Evolutionary conservation across 2,329 filamentous ascomycete genomes (phyloP), one percentile per base, ranked within the genome.

Genomic region (Talaromyces sp.): DNA sequence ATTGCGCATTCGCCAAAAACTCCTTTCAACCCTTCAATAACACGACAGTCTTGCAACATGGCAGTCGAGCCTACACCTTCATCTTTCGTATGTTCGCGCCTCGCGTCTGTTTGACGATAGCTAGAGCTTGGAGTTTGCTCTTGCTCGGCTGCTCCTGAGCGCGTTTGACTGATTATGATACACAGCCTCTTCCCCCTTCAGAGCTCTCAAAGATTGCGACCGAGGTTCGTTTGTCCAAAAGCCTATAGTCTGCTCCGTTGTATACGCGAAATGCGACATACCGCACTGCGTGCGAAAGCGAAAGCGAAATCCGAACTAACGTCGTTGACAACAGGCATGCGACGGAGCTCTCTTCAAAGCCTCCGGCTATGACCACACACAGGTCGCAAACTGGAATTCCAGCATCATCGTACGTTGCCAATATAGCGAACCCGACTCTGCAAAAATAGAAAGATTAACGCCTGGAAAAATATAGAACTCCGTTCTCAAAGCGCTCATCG

Each of bases 311-410:
- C 27, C 31, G 22, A 19, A 41, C 64, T 62, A 61, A 66, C 15
- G 19, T 49, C 27, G 11, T 7, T 25, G 2, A 31, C 15, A 19
- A 56, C 68, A 97, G 93, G 93, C 92, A 71, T 97, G 93, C 84
- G 88, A 91, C 74, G 85, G 84, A 70, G 90, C 92, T 66, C 86
- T 98, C 72, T 87, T 88, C 68, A 85, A 81, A 68, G 88, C 88
- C 67, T 88, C 92, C 68, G 89, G 86, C 80, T 99, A 99, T 82
- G 90, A 96, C 70, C 95, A 98, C 80, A 80, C 88, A 64, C 89
- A 90, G 76, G 96, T 94, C 41, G 87, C 90, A 75, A 82, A 87
- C 71, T 98, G 94, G 94, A 98, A 98, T 83, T 90, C 90, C 39
- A 83, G 85, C 70, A 98, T 99, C 79, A 97, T 98, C 79, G 93